Conservation (phyloP, 2,329 filamentous ascomycete genomes). For the Fusarium falciforme region DNA sequence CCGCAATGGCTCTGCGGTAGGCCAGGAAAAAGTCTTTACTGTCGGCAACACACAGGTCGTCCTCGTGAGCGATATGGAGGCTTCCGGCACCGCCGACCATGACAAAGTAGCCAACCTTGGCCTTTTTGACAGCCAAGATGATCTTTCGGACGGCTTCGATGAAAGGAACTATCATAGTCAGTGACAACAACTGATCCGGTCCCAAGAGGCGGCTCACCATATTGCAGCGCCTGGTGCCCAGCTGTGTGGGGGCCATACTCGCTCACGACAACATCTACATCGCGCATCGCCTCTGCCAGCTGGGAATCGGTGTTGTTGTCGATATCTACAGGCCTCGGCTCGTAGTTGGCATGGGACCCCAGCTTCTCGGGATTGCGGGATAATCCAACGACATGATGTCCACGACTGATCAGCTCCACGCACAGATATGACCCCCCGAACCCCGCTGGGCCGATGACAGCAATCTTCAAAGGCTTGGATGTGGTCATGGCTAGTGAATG, state of each 20-base stretch:
- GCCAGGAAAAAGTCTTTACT: constrained; percentile 10
- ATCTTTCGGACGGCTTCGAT: constrained; percentile 6
- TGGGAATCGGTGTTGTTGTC: neutral
- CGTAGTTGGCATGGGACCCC: neutral
- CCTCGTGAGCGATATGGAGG: constrained; percentile 1
- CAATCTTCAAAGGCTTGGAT: neutral
- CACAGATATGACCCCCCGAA: constrained; percentile 18
- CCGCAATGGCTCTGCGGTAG: constrained; percentile 12
- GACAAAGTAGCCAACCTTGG: constrained; percentile 15
- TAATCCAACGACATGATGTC: constrained; percentile 2
- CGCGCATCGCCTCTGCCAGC: neutral
- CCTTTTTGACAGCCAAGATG: constrained; percentile 2
- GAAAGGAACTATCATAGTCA: neutral
- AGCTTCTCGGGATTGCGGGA: constrained; percentile 9
- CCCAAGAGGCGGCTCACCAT: constrained; percentile 1
- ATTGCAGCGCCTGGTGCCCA: constrained; percentile 4
- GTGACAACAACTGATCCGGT: neutral
- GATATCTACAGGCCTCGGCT: neutral
- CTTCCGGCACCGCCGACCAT: constrained; percentile 13
- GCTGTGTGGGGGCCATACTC: constrained; percentile 16
- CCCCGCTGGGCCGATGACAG: constrained; percentile 14
- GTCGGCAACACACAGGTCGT: neutral
- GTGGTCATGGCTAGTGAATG: neutral
- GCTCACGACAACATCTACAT: constrained; percentile 6
- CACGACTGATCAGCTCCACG: constrained; percentile 10